Evolutionary conservation across 805 yeast species (phyloP).

Genomic region (Pichia thaimueangensis): DNA sequence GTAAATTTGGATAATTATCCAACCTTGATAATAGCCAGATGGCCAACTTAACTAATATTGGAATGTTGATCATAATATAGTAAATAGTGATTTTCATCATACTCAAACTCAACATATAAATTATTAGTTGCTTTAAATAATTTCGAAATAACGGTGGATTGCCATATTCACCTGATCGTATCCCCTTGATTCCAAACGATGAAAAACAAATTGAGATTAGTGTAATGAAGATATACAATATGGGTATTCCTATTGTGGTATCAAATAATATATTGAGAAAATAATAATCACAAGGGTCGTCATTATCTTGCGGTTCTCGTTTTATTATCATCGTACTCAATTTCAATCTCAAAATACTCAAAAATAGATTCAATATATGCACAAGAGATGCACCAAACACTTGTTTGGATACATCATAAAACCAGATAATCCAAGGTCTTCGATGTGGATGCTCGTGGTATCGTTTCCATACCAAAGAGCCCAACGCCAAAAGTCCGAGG

Average conservation of each 20-base stretch:
- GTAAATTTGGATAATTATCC: slow-evolving; percentile 70
- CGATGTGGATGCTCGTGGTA: slow-evolving; percentile 70
- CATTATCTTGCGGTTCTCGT: slow-evolving; percentile 24
- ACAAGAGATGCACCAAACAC: slow-evolving; percentile 80
- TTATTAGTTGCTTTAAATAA: slow-evolving; percentile 61
- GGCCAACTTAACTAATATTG: slow-evolving; percentile 63
- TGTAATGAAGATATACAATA: slow-evolving; percentile 46
- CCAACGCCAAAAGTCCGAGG: slow-evolving; percentile 71
- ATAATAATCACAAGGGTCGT: slow-evolving; percentile 89
- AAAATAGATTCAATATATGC: slow-evolving; percentile 67
- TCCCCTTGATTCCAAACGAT: slow-evolving; percentile 36
- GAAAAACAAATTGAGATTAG: background rate
- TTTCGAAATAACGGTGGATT: slow-evolving; percentile 55
- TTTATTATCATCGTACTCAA: background rate
- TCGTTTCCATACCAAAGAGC: slow-evolving; percentile 70
- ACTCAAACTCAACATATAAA: slow-evolving; percentile 59
- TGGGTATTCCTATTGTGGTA: slow-evolving; percentile 89
- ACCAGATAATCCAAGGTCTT: slow-evolving; percentile 85
- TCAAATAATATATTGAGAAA: slow-evolving; percentile 82
- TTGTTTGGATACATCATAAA: slow-evolving; percentile 85
- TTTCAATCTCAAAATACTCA: slow-evolving; percentile 52
- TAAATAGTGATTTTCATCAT: slow-evolving; percentile 53
- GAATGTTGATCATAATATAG: slow-evolving; percentile 52
- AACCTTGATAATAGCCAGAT: slow-evolving; percentile 80
- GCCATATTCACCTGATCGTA: slow-evolving; percentile 58